Conservation (phyloP, 495 filamentous ascomycete species). For the Aspergillus ellipticus region DNA sequence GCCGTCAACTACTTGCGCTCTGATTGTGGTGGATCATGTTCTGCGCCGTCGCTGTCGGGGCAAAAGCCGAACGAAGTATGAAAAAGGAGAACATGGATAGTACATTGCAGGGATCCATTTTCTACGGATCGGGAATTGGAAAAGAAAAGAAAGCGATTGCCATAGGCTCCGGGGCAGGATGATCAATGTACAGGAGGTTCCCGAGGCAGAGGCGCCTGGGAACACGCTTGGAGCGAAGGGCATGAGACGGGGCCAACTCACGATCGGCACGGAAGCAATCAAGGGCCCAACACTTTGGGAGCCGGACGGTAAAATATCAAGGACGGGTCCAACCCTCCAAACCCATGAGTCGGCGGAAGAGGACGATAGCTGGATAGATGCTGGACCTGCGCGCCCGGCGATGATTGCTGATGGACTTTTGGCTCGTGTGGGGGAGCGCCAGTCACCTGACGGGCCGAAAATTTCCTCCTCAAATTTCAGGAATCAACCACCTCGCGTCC, state of each 20-base stretch:
- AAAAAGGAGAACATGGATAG: background rate
- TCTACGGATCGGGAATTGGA: background rate
- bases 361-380: slow-evolving; percentile 8
- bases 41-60: background rate
- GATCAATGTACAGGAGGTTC: slow-evolving; percentile 1
- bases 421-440: slow-evolving; percentile 28
- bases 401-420: slow-evolving; percentile 1
- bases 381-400: background rate
- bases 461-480: slow-evolving; percentile 16
- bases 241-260: slow-evolving; percentile 28
- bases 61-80: background rate
- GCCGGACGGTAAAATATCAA: background rate
- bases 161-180: background rate
- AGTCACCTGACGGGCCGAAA: slow-evolving; percentile 31
- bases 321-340: slow-evolving; percentile 4
- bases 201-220: slow-evolving; percentile 3
- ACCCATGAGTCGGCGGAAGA: background rate
- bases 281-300: slow-evolving; percentile 18
- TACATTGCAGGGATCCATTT: background rate
- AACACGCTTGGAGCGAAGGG: slow-evolving; percentile 4
- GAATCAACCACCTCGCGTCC: slow-evolving; percentile 8
- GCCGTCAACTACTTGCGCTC: slow-evolving; percentile 10
- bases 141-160: background rate
- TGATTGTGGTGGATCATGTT: background rate
- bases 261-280: slow-evolving; percentile 36